Evolutionary conservation across 75 land plant genomes (phyloP), one percentile per base, ranked within the genome.

Genomic region (Selaginella tamariscina): DNA sequence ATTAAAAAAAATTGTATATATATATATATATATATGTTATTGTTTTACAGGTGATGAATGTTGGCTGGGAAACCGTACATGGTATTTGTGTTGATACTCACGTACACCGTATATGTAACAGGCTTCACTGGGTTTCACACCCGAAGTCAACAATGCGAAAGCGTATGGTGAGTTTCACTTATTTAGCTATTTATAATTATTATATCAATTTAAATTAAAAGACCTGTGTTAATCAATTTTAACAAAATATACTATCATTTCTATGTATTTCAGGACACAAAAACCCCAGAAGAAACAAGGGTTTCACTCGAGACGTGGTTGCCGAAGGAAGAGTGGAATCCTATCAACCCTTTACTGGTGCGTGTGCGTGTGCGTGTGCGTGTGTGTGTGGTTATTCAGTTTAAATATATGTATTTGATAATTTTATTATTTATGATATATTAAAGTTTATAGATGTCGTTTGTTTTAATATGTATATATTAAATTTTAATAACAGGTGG

Each of bases 1-100:
- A n/a, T n/a, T n/a, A n/a, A n/a, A n/a, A n/a, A n/a, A n/a, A n/a
- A n/a, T n/a, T n/a, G n/a, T n/a, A n/a, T n/a, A n/a, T n/a, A n/a
- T n/a, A n/a, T n/a, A n/a, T n/a, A n/a, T n/a, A n/a, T n/a, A n/a
- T n/a, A n/a, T n/a, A n/a, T 49, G 54, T 11, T 20, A 11, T 49
- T 49, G 54, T 49, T 11, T 18, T 66, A 20, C 63, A 89, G 95
- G 78, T 89, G 9, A 89, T 90, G 96, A 87, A 81, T 76, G 75
- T 90, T 44, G 96, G 66, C 31, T 90, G 96, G 96, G 77, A 85
- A 29, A 68, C 83, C 75, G 88, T 90, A 68, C 84, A 86, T 79
- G 96, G 96, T 27, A 90, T 90, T 66, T 90, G 96, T 80, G 96
- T 90, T 13, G 96, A 90, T 33, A 90, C 96, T 73, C 96, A 90